phyloP scores from a whole-genome alignment of 106 monocot genomes.

The Ottelia alismoides region DNA sequence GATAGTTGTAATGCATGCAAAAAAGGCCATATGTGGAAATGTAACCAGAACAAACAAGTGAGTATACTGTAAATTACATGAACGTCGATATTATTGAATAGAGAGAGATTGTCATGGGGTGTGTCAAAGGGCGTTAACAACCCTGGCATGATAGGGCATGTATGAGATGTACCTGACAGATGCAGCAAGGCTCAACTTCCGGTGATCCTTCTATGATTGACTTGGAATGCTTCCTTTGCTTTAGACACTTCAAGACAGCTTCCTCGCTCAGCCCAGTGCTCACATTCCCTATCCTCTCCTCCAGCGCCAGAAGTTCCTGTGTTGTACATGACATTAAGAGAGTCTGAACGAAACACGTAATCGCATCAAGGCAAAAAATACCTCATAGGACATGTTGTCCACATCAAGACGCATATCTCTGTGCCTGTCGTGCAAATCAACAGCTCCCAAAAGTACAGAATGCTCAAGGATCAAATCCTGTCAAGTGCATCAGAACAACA shows the following conservation, averaged over 20 bases:
- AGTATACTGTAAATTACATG: no score
- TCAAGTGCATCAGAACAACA: no score
- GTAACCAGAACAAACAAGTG: neutral
- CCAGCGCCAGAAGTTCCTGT: constrained; percentile 76
- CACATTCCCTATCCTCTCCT: constrained; percentile 85
- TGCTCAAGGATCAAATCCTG: constrained; percentile 15
- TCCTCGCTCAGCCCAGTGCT: constrained; percentile 72
- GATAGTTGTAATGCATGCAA: neutral
- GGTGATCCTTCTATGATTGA: neutral
- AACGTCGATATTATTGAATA: no score
- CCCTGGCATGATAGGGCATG: no score
- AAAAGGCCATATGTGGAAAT: neutral
- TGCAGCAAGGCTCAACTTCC: constrained; percentile 25
- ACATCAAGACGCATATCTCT: constrained; percentile 90
- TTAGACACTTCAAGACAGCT: constrained; percentile 41
- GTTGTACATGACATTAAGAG: neutral
- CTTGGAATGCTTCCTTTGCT: constrained; percentile 18
- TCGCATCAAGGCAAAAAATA: constrained; percentile 1
- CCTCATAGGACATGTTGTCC: constrained; percentile 98
- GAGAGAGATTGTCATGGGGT: no score
- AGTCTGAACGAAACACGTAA: no score
- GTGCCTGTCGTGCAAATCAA: constrained; percentile 59
- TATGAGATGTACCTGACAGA: constrained; percentile 20
- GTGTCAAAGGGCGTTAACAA: neutral
- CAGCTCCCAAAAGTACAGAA: constrained; percentile 25